A percentile compares a stretch with the other conserved stretches of the same genome.
Evolutionary conservation across 768 basidiomycete species (phyloP).

Genomic region (Phallus indusiatus): DNA sequence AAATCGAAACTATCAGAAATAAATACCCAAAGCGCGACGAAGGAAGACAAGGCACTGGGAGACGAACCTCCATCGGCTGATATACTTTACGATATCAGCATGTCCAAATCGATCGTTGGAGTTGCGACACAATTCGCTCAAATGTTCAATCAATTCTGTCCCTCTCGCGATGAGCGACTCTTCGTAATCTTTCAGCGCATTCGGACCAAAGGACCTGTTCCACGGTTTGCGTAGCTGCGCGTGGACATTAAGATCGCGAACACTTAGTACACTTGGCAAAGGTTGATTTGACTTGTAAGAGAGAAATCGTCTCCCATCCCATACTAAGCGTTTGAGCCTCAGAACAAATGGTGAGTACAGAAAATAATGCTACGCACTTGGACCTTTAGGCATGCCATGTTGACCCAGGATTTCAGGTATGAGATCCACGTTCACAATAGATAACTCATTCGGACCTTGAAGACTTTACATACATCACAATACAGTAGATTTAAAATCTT

Average conservation of each 20-base stretch:
- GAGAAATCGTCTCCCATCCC: neutral
- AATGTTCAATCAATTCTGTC: neutral
- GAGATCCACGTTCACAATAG: slow-evolving; percentile 14
- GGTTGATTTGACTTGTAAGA: neutral
- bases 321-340: neutral
- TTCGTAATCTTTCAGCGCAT: neutral
- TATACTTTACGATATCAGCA: neutral
- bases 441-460: slow-evolving; percentile 31
- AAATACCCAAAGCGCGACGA: neutral
- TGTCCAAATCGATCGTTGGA: neutral
- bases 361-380: neutral
- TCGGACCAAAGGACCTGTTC: neutral
- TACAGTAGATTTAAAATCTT: neutral
- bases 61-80: neutral
- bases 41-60: neutral
- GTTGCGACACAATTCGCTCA: neutral
- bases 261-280: neutral
- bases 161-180: neutral
- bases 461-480: neutral
- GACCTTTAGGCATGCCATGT: neutral
- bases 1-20: slow-evolving; percentile 24
- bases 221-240: neutral
- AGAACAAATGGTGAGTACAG: neutral
- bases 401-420: neutral
- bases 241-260: neutral